A percentile compares a stretch with the other conserved stretches of the same genome.
These are phyloP conservation scores for Hsuehochloa calcarea DNA, from an alignment of 176 grass and related monocot species.

Conservation along the genomic window DNA sequence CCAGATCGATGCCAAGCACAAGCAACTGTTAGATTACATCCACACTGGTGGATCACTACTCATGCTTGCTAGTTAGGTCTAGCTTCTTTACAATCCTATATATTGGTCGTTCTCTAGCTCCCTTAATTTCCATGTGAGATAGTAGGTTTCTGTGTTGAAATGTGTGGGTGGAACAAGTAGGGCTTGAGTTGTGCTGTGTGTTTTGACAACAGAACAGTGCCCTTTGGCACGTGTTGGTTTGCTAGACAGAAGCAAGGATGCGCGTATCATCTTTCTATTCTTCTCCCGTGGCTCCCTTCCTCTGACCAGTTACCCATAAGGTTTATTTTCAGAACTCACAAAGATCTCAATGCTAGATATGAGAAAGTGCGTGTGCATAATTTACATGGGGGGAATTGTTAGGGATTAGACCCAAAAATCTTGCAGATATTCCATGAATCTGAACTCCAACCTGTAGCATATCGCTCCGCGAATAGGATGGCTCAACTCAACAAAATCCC, in stretches of 20 bases:
- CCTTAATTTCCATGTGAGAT: too few species aligned
- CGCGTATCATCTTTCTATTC: neutral
- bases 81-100: neutral
- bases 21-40: conserved; percentile 6
- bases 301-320: neutral
- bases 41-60: neutral
- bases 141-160: too few species aligned
- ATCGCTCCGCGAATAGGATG: neutral
- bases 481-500: neutral
- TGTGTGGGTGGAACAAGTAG: too few species aligned
- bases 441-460: conserved; percentile 22
- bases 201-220: neutral
- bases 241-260: neutral
- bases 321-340: neutral
- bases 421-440: conserved; percentile 30
- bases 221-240: neutral
- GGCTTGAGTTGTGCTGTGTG: neutral
- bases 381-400: neutral
- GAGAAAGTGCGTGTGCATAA: neutral
- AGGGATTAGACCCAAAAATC: conserved; percentile 24
- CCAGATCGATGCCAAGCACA: neutral
- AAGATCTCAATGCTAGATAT: conserved; percentile 11
- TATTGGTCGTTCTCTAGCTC: neutral
- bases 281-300: neutral
- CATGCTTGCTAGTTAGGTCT: neutral